Evolutionary conservation across 306 rosid genomes (phyloP).

Genomic region (Malus orientalis): DNA sequence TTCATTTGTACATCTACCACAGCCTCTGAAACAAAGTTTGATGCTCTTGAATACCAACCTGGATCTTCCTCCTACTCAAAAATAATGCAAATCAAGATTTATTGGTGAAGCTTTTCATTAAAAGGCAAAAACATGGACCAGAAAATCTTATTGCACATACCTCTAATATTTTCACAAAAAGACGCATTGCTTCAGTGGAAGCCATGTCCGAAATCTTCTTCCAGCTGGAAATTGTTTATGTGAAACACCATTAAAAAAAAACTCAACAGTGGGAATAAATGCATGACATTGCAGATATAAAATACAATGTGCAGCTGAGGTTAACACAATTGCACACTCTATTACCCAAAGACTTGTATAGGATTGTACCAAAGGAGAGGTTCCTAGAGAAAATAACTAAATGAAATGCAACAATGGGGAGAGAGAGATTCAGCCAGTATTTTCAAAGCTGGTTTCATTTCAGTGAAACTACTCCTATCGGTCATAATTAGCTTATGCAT

Average conservation of each 20-base stretch:
- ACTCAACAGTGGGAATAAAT: background rate
- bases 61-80: conserved; percentile 86
- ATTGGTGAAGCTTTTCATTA: conserved; percentile 18
- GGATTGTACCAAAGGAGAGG: background rate
- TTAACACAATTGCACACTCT: background rate
- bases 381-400: background rate
- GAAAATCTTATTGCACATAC: conserved; percentile 23
- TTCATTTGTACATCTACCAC: conserved; percentile 73
- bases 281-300: background rate
- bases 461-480: background rate
- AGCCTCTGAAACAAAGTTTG: conserved; percentile 69
- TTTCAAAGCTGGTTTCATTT: background rate
- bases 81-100: background rate
- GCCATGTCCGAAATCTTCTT: conserved; percentile 85
- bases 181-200: conserved; percentile 92
- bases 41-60: conserved; percentile 92
- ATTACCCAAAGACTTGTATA: background rate
- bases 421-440: background rate
- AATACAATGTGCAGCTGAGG: background rate
- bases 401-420: background rate
- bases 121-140: conserved; percentile 4
- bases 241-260: conserved; percentile 7
- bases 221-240: conserved; percentile 67
- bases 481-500: background rate
- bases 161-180: conserved; percentile 96